Evolutionary conservation across 345 rosid species (phyloP), one percentile per base, ranked within the genome.

Genomic region (Hibiscus trionum): DNA sequence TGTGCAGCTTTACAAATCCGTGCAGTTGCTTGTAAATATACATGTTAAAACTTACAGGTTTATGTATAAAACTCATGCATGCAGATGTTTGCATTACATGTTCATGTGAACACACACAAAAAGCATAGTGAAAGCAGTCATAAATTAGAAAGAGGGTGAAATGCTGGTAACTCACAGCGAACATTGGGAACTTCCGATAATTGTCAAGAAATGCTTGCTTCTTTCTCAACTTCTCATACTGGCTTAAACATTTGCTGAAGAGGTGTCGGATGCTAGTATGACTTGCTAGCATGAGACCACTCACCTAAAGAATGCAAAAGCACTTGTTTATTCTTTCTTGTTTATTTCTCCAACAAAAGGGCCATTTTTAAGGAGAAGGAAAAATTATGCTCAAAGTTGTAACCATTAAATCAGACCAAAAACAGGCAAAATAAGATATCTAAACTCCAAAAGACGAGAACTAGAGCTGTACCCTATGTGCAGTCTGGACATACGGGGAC

Each of bases 211-310:
- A 95, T 27, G 99, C 97, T 88, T 95, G 99, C 37, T 66, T 66
- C 37, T 66, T 66, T 46, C 99, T 87, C 86, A 95, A 72, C 83
- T 92, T 90, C 68, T 90, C 98, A 69, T 95, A 95, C 79, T 92
- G 99, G 82, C 91, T 87, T 84, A 92, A 75, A 76, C 93, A 89
- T 87, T 85, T 95, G 82, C 96, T 92, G 88, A 95, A 95, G 57
- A 95, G 97, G 77, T 95, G 99, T 56, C 99, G 84, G 81, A 92
- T 92, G 76, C 97, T 92, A 11, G 99, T 92, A 82, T 95, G 98
- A 83, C 97, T 95, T 60, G 99, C 99, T 68, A 95, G 80, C 99
- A 95, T 95, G 57, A 95, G 96, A 77, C 99, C 97, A 74, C 99
- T 95, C 46, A 91, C 99, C 97, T 95, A 39, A 37, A 37, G 7